Evolutionary conservation across 495 filamentous ascomycete species (phyloP).

Genomic region (Achaetomiella virescens): DNA sequence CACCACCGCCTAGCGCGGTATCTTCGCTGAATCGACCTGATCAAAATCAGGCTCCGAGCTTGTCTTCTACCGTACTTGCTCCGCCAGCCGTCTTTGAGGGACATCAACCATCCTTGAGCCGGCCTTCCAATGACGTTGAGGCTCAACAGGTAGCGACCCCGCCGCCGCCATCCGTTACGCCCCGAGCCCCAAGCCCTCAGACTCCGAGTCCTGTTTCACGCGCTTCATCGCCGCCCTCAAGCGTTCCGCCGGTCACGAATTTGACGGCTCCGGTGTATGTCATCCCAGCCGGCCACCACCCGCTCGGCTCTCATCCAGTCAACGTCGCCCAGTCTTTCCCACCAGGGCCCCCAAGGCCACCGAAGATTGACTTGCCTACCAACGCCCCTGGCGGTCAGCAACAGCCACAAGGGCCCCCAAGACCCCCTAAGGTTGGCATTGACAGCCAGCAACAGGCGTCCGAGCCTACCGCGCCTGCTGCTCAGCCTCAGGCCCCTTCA

Average conservation of each 20-base stretch:
- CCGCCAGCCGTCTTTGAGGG: background rate
- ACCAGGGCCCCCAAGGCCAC: background rate
- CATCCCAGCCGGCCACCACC: constrained; percentile 2
- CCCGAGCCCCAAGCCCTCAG: background rate
- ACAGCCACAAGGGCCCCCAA: too few relatives aligned
- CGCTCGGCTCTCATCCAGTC: constrained; percentile 6
- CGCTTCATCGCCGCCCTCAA: constrained; percentile 2
- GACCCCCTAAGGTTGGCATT: too few relatives aligned
- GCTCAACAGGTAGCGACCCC: background rate
- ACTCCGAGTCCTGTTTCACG: constrained; percentile 10
- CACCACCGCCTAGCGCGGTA: background rate
- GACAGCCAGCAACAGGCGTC: background rate
- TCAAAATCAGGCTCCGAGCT: background rate
- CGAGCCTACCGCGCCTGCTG: background rate
- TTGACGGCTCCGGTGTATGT: background rate
- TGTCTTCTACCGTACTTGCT: background rate
- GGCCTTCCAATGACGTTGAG: background rate
- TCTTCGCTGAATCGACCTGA: background rate
- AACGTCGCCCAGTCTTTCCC: background rate
- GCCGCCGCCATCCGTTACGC: background rate
- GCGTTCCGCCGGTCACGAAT: background rate
- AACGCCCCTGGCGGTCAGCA: background rate
- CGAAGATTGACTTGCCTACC: background rate
- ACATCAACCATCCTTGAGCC: background rate
- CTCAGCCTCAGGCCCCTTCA: background rate